Base-by-base conservation (phyloP, 75 land plant species). In the Cunninghamia lanceolata region DNA sequence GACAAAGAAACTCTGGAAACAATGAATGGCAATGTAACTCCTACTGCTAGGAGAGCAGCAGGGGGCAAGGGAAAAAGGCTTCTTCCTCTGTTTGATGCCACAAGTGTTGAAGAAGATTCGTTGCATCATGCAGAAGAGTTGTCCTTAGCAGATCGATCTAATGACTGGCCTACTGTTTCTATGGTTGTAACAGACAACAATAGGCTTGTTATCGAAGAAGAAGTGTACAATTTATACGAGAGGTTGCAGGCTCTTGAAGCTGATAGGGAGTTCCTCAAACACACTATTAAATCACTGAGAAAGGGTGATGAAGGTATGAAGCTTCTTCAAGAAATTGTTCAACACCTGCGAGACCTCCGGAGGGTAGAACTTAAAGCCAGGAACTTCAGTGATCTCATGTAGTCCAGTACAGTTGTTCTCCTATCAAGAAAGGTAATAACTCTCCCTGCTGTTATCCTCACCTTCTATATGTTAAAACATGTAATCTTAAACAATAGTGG, bases 201-300 rank as follows among this genome's bases (percentile, higher is more conserved):
- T 42, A 89, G 83, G 87, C 40, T 86, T 32, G 89, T 86, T 0
- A 89, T 94, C 73, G 93, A 90, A 85, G 94, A 95, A 30, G 97
- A 95, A 56, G 91, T 94, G n/a, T 93, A 90, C 82, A 74, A 91
- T 83, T 86, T 94, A 7, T 94, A 91, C 39, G 91, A 91, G 84
- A 94, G 97, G 75, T 88, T 95, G 39, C 91, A 94, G 50, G 96
- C 94, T 46, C 92, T 95, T 47, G 97, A 95, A 53, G 94, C 90
- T 79, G 97, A 95, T 80, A 86, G 92, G 53, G 94, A 94, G 85
- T 92, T 94, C 76, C 84, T 95, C 34, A 95, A 90, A 89, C 92
- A 95, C 79, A 90, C 93, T 52, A 82, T 95, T 19, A 84, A 87
- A 70, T 95, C 97, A n/a, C 45, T 95, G 86, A 95, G 86, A 54